A percentile compares a stretch with the other conserved stretches of the same genome.
phyloP scores from a whole-genome alignment of 129 eudicot genomes.

The Flaveria linearis region DNA sequence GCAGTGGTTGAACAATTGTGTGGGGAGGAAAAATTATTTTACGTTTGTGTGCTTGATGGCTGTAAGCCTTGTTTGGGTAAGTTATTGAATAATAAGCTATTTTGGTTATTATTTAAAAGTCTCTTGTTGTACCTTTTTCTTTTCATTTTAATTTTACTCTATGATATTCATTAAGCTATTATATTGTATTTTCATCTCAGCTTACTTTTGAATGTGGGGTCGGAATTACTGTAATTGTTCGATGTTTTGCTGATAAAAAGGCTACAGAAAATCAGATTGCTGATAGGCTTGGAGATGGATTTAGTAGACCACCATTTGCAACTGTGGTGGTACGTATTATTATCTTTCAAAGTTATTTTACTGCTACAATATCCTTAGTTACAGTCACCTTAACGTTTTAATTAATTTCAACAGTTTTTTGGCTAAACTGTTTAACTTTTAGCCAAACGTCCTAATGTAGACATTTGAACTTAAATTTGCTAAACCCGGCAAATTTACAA shows the following conservation, averaged over 20 bases:
- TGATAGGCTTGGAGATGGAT: conserved; percentile 91
- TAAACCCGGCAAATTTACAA: not conserved
- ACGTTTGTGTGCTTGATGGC: conserved; percentile 90
- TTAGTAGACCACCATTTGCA: conserved; percentile 88
- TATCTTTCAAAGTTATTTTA: not conserved
- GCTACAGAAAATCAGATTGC: conserved; percentile 70
- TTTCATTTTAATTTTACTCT: conserved; percentile 1
- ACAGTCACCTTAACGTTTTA: not conserved
- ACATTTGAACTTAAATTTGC: not conserved
- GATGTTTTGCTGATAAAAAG: conserved; percentile 71
- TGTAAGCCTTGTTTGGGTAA: conserved; percentile 83
- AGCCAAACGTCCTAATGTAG: not conserved
- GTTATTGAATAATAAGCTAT: conserved; percentile 24
- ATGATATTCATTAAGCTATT: not conserved
- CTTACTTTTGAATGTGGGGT: conserved; percentile 81
- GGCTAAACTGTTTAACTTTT: not conserved
- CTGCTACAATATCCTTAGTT: not conserved
- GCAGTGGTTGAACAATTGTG: conserved; percentile 99
- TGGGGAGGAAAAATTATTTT: conserved; percentile 79
- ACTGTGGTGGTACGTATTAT: conserved; percentile 70
- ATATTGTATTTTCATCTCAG: conserved; percentile 43
- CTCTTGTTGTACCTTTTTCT: conserved; percentile 4
- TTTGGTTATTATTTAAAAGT: not conserved
- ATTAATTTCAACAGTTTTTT: not conserved
- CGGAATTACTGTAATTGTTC: conserved; percentile 89